Conservation (phyloP, 2,329 filamentous ascomycete genomes). For the Trichoderma sp. region DNA sequence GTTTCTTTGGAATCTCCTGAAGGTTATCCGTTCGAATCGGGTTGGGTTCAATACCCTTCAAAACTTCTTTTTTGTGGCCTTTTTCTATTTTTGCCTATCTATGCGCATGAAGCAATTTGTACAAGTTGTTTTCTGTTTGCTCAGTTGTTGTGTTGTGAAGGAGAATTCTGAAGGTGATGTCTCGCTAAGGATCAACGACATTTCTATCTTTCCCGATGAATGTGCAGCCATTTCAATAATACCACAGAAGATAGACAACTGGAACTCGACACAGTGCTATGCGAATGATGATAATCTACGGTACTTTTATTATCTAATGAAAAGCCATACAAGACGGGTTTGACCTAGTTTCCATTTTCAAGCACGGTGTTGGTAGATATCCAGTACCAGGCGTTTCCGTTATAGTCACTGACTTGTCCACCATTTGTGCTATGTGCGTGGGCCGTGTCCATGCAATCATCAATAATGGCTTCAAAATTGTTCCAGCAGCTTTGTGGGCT, state of each 20-base stretch:
- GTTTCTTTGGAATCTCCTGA: conserved; percentile 10
- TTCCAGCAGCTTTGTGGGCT: neutral
- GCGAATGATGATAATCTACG: accelerated
- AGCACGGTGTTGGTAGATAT: neutral
- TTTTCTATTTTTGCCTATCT: neutral
- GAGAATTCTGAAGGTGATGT: neutral
- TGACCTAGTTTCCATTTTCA: neutral
- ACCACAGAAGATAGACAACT: neutral
- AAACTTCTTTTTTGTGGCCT: neutral
- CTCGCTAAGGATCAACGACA: too few relatives aligned
- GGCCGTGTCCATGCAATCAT: neutral
- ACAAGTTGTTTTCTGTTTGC: neutral
- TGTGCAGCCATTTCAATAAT: neutral
- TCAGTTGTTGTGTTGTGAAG: neutral
- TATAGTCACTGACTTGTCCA: neutral
- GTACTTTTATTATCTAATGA: neutral
- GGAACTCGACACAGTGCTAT: accelerated
- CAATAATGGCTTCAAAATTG: neutral
- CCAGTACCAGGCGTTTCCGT: neutral
- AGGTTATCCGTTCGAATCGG: conserved; percentile 20
- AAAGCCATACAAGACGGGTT: too few relatives aligned
- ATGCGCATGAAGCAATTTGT: neutral
- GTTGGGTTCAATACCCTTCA: conserved; percentile 20
- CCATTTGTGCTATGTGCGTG: neutral
- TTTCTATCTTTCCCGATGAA: too few relatives aligned